Evolutionary conservation across 352 stramenopile species (phyloP).

Genomic region (Blastocystis sp.): DNA sequence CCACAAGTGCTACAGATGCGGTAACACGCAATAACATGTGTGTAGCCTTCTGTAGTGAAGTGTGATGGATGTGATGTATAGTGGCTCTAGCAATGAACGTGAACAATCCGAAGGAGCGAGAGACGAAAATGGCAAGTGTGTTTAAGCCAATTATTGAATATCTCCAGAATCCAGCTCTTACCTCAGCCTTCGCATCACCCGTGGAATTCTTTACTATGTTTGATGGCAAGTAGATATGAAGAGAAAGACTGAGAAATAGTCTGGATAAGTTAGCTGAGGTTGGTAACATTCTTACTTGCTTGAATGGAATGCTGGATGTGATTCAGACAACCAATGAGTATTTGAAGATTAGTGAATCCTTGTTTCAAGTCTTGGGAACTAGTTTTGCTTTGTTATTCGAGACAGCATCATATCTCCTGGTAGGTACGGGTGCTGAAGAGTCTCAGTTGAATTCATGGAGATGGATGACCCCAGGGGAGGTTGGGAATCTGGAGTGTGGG

Average conservation of each 20-base stretch:
- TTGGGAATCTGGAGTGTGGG: not conserved
- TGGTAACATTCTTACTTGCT: not conserved
- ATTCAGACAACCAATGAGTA: slow-evolving; percentile 29
- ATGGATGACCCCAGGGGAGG: slow-evolving; percentile 2
- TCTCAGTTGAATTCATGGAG: not conserved
- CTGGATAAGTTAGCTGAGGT: slow-evolving; percentile 3
- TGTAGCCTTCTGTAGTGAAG: slow-evolving; percentile 1
- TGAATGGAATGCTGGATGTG: slow-evolving; percentile 15
- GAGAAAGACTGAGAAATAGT: not conserved
- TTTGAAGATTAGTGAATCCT: not conserved
- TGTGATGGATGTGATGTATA: not conserved
- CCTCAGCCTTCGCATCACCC: not conserved
- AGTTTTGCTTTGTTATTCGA: not conserved
- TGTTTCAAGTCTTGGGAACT: slow-evolving; percentile 8
- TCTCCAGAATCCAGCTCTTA: not conserved
- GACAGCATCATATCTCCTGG: slow-evolving; percentile 1
- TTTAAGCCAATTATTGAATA: slow-evolving; percentile 40
- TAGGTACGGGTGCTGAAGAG: not conserved
- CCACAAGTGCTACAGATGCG: not conserved
- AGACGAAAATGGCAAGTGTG: not conserved
- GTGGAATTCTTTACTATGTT: slow-evolving; percentile 2
- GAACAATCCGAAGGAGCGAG: not conserved
- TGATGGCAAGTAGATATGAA: not conserved
- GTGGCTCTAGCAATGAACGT: slow-evolving; percentile 34
- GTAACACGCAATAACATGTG: slow-evolving; percentile 39